These are phyloP conservation scores for Royoungia palumana DNA, from an alignment of 768 basidiomycete genomes.

Conservation along the genomic window DNA sequence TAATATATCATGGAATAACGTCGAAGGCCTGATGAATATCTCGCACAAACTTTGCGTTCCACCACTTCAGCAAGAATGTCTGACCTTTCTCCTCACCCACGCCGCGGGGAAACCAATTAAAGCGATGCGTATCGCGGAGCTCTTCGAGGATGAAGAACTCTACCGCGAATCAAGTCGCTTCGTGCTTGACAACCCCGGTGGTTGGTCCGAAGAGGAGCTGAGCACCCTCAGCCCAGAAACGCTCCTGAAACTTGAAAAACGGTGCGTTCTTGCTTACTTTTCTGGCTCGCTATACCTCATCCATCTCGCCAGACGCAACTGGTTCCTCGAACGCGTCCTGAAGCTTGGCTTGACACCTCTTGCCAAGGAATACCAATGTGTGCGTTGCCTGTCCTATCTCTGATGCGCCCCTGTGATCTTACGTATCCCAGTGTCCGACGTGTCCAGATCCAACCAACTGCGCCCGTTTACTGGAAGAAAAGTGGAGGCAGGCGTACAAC, in stretches of 20 bases:
- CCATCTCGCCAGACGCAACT: conserved; percentile 56
- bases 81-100: conserved; percentile 85
- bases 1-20: conserved; percentile 94
- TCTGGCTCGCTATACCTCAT: neutral
- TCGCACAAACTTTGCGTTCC: conserved; percentile 86
- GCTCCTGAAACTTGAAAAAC: conserved; percentile 83
- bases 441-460: conserved; percentile 81
- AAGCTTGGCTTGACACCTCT: conserved; percentile 85
- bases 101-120: conserved; percentile 92
- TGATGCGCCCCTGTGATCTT: neutral
- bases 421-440: conserved; percentile 57
- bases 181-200: conserved; percentile 88
- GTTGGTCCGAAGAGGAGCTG: conserved; percentile 76
- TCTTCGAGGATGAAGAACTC: conserved; percentile 85
- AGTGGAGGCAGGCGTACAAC: conserved; percentile 87
- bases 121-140: conserved; percentile 87
- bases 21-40: conserved; percentile 87
- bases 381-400: conserved; percentile 35
- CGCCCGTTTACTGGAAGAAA: conserved; percentile 85
- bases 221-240: conserved; percentile 81
- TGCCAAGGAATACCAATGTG: conserved; percentile 95
- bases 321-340: conserved; percentile 93
- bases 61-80: conserved; percentile 75
- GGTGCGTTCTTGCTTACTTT: conserved; percentile 38
- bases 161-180: conserved; percentile 91